Percentiles rank a stretch among this genome's conserved stretches.
Evolutionary conservation across 2,329 filamentous ascomycete genomes (phyloP).

Genomic region (Apiospora koreana): DNA sequence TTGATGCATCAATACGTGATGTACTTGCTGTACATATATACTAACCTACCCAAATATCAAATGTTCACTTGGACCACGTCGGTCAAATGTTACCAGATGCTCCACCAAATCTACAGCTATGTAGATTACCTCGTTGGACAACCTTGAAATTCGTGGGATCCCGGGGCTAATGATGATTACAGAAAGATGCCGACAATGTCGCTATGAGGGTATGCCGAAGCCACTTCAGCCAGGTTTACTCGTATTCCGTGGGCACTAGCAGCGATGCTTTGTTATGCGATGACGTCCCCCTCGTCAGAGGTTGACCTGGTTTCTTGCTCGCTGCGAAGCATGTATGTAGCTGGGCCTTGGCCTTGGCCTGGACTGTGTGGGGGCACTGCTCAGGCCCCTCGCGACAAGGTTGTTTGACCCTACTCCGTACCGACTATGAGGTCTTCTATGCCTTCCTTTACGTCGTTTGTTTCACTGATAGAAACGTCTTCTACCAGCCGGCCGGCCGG

Average conservation of each 20-base stretch:
- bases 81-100: background rate
- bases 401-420: slow-evolving; percentile 10
- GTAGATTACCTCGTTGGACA: background rate
- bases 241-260: background rate
- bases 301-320: slow-evolving; percentile 4
- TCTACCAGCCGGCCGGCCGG: background rate
- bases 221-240: background rate
- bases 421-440: background rate
- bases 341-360: background rate
- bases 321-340: background rate
- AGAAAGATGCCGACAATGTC: background rate
- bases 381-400: slow-evolving; percentile 3
- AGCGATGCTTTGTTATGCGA: slow-evolving; percentile 5
- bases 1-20: background rate
- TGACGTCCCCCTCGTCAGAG: slow-evolving; percentile 4
- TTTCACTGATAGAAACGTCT: background rate
- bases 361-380: slow-evolving; percentile 6
- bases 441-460: background rate
- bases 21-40: background rate
- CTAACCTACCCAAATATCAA: background rate
- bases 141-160: background rate
- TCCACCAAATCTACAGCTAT: slow-evolving; percentile 2
- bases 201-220: background rate
- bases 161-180: background rate
- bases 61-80: background rate